These are phyloP conservation scores for Colletotrichum trifolii DNA, from an alignment of 2,329 filamentous ascomycete genomes.

Conservation along the genomic window DNA sequence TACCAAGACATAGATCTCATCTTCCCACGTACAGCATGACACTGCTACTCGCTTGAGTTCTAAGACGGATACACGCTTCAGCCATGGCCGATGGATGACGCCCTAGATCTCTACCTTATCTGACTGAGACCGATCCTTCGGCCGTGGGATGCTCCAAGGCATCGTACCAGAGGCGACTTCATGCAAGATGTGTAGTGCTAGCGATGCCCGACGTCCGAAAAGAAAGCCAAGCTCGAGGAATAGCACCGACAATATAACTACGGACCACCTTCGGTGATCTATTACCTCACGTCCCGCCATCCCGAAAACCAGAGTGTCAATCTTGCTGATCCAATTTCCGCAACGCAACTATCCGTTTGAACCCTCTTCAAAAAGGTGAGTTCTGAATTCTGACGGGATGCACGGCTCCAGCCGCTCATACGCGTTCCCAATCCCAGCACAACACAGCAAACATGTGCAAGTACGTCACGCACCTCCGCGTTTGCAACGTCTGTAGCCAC, in stretches of 20 bases:
- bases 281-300: not conserved
- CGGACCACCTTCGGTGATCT: too few species aligned
- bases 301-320: not conserved
- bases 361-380: not conserved
- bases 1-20: conserved; percentile 7
- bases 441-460: conserved; percentile 47
- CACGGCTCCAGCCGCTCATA: not conserved
- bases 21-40: conserved; percentile 31
- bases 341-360: not conserved
- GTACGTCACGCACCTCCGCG: conserved; percentile 49
- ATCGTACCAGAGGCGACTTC: conserved; percentile 8
- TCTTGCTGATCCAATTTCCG: not conserved
- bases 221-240: too few species aligned
- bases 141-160: not conserved
- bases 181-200: too few species aligned
- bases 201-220: not conserved
- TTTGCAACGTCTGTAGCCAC: conserved; percentile 47
- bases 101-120: not conserved
- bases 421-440: conserved; percentile 5
- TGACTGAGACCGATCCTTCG: conserved; percentile 4
- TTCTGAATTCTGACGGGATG: too few species aligned
- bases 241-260: too few species aligned
- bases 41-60: conserved; percentile 4
- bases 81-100: not conserved
- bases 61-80: conserved; percentile 13